phyloP scores from a whole-genome alignment of 2,329 filamentous ascomycete genomes.

The Hymenoscyphus linearis region DNA sequence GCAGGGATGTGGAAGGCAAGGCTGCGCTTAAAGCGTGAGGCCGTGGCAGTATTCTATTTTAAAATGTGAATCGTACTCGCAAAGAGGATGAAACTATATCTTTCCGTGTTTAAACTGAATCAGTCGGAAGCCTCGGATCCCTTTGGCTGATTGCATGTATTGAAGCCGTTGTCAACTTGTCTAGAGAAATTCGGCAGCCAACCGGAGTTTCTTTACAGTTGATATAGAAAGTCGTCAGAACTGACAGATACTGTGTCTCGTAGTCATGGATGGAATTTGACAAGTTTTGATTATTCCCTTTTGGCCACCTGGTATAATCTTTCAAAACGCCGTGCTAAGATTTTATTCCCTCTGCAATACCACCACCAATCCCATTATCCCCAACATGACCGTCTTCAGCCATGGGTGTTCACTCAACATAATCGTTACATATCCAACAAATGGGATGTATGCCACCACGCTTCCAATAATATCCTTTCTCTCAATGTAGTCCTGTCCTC shows the following conservation, averaged over 20 bases:
- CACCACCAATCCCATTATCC: constrained; percentile 90
- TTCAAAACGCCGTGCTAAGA: constrained; percentile 20
- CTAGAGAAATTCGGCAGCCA: background rate
- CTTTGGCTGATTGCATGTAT: too few species aligned
- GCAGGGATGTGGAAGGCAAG: background rate
- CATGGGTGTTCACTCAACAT: constrained; percentile 92
- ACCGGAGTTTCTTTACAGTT: background rate
- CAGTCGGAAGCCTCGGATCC: too few species aligned
- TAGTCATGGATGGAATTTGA: background rate
- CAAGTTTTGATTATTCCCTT: background rate
- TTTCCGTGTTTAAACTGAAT: too few species aligned
- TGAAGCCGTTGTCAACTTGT: too few species aligned
- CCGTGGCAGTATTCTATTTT: too few species aligned
- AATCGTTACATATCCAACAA: constrained; percentile 96
- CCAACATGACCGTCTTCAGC: constrained; percentile 92
- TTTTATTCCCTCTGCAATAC: constrained; percentile 79
- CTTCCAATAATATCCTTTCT: constrained; percentile 89
- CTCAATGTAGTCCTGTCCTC: constrained; percentile 79
- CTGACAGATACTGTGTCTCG: background rate
- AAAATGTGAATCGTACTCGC: too few species aligned
- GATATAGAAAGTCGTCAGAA: background rate
- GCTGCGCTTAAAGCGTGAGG: background rate
- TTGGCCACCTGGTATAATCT: constrained; percentile 17
- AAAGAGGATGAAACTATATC: too few species aligned
- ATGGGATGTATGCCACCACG: constrained; percentile 86